Evolutionary conservation across 208 protist species (phyloP), one percentile per base, ranked within the genome.

Genomic region (Leishmania major): DNA sequence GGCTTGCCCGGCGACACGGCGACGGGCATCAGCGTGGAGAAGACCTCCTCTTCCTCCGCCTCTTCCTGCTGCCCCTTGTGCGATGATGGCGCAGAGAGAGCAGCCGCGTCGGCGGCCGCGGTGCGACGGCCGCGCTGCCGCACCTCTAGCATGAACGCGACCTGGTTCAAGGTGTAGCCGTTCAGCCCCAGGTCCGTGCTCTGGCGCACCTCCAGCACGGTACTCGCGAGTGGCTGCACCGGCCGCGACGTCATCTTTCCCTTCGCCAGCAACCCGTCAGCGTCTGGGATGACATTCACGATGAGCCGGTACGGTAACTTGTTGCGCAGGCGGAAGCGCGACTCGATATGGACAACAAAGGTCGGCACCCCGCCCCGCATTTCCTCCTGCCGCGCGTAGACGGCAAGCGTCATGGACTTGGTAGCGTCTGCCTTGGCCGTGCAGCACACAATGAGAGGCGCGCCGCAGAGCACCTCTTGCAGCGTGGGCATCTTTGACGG

Each of bases 281-380:
- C 72, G 49, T 86, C 84, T 6, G 57, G 83, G 25, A 80, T 49
- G 35, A 92, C 84, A 75, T 77, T 88, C 37, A 97, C 31, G 51
- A 84, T 85, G 28, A 95, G 62, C 47, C 72, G 78, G 81, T 90
- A 94, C 4, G 94, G 94, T n/a, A 97, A 88, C 81, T 90, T 86
- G 83, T 95, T 97, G 62, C 89, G 78, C 55, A 97, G 72, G 66
- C 77, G 72, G 81, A 93, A 91, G 64, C 89, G 91, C 37, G 94
- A 89, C 81, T 92, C 88, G 35, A 96, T 83, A 2, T 87, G 75
- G 60, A 97, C 85, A 66, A 92, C 76, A 72, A 94, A 97, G 74
- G 80, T 88, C 4, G 91, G 92, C 77, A 93, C 84, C 28, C 92
- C 94, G 13, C 89, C 94, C 37, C 87, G 88, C 62, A 96, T 90